A percentile compares a stretch with the other conserved stretches of the same genome.
phyloP scores from a whole-genome alignment of 495 filamentous ascomycete genomes.

The Terfezia boudieri region DNA sequence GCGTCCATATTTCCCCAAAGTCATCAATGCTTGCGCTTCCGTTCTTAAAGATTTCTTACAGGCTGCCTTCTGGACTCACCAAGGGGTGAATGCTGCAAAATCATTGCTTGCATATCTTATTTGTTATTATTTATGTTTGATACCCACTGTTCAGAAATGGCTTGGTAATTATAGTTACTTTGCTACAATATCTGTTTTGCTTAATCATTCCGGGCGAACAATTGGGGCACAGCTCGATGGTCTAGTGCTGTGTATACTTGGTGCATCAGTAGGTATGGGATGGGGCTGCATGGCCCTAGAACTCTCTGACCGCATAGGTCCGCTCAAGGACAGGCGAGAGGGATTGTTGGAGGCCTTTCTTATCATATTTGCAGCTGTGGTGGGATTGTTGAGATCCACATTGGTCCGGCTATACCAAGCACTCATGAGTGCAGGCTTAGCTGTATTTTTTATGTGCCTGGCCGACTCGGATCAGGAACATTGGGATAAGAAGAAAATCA shows the following conservation, averaged over 20 bases:
- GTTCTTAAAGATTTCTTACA: constrained; percentile 22
- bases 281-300: constrained; percentile 32
- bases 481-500: constrained; percentile 26
- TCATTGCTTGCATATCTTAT: constrained; percentile 32
- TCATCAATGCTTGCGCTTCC: too few species aligned
- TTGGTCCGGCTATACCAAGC: constrained; percentile 32
- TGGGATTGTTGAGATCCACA: constrained; percentile 31
- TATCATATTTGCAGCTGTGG: constrained; percentile 27
- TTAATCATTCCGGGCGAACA: constrained; percentile 33
- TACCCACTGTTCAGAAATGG: constrained; percentile 23
- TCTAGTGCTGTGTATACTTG: constrained; percentile 28
- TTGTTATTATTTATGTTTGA: constrained; percentile 31
- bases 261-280: constrained; percentile 32
- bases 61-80: constrained; percentile 12
- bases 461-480: constrained; percentile 23
- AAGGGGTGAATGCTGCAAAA: constrained; percentile 28
- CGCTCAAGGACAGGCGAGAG: constrained; percentile 27
- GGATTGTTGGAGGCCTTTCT: constrained; percentile 31
- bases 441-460: constrained; percentile 30
- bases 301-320: constrained; percentile 26
- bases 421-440: constrained; percentile 31
- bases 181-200: constrained; percentile 28
- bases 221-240: constrained; percentile 35
- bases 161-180: constrained; percentile 32
- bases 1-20: too few species aligned